phyloP scores from a whole-genome alignment of 2,329 filamentous ascomycete species.

The Trichoderma harzianum region DNA sequence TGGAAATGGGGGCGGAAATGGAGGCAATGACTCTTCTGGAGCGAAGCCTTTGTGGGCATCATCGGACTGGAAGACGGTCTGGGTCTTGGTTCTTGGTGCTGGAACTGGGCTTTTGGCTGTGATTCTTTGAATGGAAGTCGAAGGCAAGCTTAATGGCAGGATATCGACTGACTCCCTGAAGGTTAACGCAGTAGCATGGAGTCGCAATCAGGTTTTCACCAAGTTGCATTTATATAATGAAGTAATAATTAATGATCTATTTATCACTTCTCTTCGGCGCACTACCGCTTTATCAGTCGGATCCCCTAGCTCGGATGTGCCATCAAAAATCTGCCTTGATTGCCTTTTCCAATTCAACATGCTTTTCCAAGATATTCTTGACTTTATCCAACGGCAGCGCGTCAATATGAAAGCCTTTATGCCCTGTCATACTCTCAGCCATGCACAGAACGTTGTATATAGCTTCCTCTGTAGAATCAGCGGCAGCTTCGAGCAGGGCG shows the following conservation, averaged over 20 bases:
- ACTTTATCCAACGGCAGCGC: slow-evolving; percentile 47
- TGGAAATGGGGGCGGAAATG: background rate
- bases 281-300: too few species aligned
- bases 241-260: background rate
- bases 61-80: background rate
- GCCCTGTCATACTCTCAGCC: slow-evolving; percentile 57
- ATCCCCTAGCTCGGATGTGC: background rate
- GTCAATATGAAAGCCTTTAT: slow-evolving; percentile 47
- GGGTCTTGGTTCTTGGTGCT: background rate
- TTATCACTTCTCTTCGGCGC: too few species aligned
- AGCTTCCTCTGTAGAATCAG: slow-evolving; percentile 62
- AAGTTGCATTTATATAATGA: background rate
- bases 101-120: slow-evolving; percentile 11
- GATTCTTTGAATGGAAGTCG: background rate
- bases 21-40: background rate
- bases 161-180: background rate
- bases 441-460: slow-evolving; percentile 63
- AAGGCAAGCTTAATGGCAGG: background rate
- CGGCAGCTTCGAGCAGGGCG: slow-evolving; percentile 57
- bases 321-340: background rate
- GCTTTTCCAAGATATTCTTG: slow-evolving; percentile 42
- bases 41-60: slow-evolving; percentile 2
- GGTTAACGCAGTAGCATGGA: rapidly evolving
- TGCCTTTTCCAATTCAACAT: background rate
- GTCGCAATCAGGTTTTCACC: background rate